phyloP scores from a whole-genome alignment of 2,329 filamentous ascomycete species.

The Ascochyta lentis region DNA sequence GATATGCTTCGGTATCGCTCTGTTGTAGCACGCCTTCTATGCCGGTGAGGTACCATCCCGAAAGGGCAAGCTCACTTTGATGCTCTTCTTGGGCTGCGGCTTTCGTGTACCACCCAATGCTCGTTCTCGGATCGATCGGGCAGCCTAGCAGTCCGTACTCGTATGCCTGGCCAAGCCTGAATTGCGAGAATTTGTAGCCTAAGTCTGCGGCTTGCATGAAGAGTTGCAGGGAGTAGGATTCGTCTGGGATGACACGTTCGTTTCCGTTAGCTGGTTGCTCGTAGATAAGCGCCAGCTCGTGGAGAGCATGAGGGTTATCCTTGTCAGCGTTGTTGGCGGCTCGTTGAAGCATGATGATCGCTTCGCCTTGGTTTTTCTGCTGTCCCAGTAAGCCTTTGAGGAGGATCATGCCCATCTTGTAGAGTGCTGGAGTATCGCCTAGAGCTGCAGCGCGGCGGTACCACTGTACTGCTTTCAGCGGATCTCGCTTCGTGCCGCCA shows the following conservation, averaged over 20 bases:
- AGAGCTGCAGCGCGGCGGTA: slow-evolving; percentile 91
- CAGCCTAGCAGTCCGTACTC: slow-evolving; percentile 89
- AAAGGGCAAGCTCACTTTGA: slow-evolving; percentile 73
- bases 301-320: slow-evolving; percentile 93
- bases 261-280: slow-evolving; percentile 67
- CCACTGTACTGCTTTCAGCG: slow-evolving; percentile 95
- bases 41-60: slow-evolving; percentile 87
- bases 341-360: slow-evolving; percentile 89
- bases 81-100: slow-evolving; percentile 94
- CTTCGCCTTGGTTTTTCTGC: slow-evolving; percentile 79
- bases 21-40: slow-evolving; percentile 86
- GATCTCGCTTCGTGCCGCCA: slow-evolving; percentile 89
- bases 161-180: slow-evolving; percentile 83
- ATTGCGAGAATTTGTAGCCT: slow-evolving; percentile 95
- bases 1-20: slow-evolving; percentile 93
- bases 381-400: slow-evolving; percentile 95
- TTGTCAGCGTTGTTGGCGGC: slow-evolving; percentile 86
- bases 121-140: slow-evolving; percentile 79
- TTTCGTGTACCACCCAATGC: slow-evolving; percentile 92
- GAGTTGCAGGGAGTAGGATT: slow-evolving; percentile 78
- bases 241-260: slow-evolving; percentile 75
- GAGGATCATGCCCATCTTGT: slow-evolving; percentile 96
- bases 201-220: slow-evolving; percentile 86
- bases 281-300: slow-evolving; percentile 76
- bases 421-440: slow-evolving; percentile 93